Percentiles rank a stretch among this genome's conserved stretches.
phyloP scores from a whole-genome alignment of 768 basidiomycete genomes.

The Royoungia palumana region DNA sequence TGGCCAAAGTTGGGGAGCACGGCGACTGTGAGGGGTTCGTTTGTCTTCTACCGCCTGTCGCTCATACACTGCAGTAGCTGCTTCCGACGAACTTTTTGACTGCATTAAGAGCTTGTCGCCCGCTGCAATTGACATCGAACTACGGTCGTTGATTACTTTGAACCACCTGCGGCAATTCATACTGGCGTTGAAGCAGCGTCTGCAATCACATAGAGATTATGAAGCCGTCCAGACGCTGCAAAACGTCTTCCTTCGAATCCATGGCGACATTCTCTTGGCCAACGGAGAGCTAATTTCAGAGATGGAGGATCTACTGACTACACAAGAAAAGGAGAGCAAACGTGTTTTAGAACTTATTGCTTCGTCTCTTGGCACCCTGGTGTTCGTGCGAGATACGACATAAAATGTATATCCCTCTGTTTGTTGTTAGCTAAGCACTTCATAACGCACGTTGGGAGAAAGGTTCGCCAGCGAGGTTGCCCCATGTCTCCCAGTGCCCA shows the following conservation, averaged over 20 bases:
- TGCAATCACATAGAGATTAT: conserved; percentile 83
- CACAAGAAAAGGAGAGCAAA: conserved; percentile 75
- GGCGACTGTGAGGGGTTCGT: conserved; percentile 68
- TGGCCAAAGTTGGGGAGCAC: conserved; percentile 51
- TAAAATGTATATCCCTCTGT: conserved; percentile 23
- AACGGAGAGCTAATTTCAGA: conserved; percentile 61
- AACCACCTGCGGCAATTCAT: conserved; percentile 68
- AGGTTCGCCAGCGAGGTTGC: neutral
- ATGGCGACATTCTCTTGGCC: conserved; percentile 74
- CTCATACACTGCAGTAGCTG: conserved; percentile 2
- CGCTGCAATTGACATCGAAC: conserved; percentile 85
- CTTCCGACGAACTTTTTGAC: conserved; percentile 81
- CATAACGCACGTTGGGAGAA: too few relatives aligned
- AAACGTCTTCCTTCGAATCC: conserved; percentile 78
- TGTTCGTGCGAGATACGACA: conserved; percentile 69
- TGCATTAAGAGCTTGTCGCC: conserved; percentile 86
- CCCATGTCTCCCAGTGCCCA: conserved; percentile 18
- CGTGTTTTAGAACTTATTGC: conserved; percentile 73
- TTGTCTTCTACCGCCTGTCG: conserved; percentile 2
- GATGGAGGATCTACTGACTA: conserved; percentile 55
- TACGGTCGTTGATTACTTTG: conserved; percentile 71
- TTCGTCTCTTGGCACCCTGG: conserved; percentile 69
- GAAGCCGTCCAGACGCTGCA: conserved; percentile 92
- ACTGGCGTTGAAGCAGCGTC: conserved; percentile 64
- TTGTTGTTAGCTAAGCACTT: conserved; percentile 23